A percentile compares a stretch with the other conserved stretches of the same genome.
Conservation (phyloP, 2,329 filamentous ascomycete genomes). For the Boeremia lycopersici region DNA sequence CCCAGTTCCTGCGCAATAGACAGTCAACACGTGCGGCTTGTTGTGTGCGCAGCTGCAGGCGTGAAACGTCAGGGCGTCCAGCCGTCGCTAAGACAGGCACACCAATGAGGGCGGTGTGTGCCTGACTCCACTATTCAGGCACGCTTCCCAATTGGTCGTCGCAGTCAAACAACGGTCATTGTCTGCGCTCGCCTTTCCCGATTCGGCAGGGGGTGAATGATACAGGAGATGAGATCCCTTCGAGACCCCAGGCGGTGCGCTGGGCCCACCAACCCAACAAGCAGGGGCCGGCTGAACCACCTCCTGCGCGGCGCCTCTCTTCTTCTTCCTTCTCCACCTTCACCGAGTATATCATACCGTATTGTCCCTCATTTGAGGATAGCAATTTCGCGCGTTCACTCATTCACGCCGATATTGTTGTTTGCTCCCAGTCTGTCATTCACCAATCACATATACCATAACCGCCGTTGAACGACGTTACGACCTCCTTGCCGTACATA, state of each 20-base stretch:
- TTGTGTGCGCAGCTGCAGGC: slow-evolving; percentile 14
- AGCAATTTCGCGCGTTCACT: slow-evolving; percentile 47
- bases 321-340: slow-evolving; percentile 32
- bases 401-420: slow-evolving; percentile 44
- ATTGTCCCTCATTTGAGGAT: slow-evolving; percentile 32
- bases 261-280: slow-evolving; percentile 20
- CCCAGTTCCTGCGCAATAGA: slow-evolving; percentile 22
- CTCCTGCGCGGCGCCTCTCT: slow-evolving; percentile 32
- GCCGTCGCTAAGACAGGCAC: slow-evolving; percentile 38
- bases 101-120: slow-evolving; percentile 31
- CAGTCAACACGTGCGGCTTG: slow-evolving; percentile 26
- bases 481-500: slow-evolving; percentile 23
- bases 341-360: slow-evolving; percentile 34
- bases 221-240: slow-evolving; percentile 34
- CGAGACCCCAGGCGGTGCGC: slow-evolving; percentile 18
- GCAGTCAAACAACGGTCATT: slow-evolving; percentile 32
- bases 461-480: slow-evolving; percentile 38
- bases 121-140: slow-evolving; percentile 21
- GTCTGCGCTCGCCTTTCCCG: slow-evolving; percentile 23
- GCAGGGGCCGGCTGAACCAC: slow-evolving; percentile 26
- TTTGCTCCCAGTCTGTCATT: slow-evolving; percentile 40
- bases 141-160: slow-evolving; percentile 32
- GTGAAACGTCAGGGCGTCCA: slow-evolving; percentile 25
- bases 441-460: slow-evolving; percentile 15
- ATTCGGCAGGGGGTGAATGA: slow-evolving; percentile 11